A percentile compares a stretch with the other conserved stretches of the same genome.
Evolutionary conservation across 73 alveolate genomes (phyloP).

Genomic region (Tetrahymena thermophila): DNA sequence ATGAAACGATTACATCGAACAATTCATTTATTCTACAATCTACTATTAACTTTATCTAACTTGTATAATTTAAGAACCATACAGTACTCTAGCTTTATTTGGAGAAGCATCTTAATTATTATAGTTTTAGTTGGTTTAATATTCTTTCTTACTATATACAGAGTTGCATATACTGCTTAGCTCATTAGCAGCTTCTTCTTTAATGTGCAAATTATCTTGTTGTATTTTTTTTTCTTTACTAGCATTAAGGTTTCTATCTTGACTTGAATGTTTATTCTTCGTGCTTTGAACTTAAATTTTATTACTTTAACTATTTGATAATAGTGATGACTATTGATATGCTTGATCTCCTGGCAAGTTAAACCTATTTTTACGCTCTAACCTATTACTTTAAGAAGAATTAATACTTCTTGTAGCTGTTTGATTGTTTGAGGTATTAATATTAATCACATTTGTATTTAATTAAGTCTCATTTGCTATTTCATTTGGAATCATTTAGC

Average conservation of each 20-base stretch:
- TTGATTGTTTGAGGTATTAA: not conserved
- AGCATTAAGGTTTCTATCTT: not conserved
- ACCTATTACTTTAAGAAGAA: not conserved
- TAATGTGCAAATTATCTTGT: not conserved
- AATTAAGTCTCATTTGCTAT: not conserved
- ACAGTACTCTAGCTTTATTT: not conserved
- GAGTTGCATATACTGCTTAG: not conserved
- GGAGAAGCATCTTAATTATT: not conserved
- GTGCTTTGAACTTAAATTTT: not conserved
- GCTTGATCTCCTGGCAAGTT: not conserved
- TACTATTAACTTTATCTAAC: not conserved
- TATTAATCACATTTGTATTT: not conserved
- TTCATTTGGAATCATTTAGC: not conserved
- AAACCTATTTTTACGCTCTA: not conserved
- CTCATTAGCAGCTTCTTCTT: not conserved
- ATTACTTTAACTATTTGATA: not conserved
- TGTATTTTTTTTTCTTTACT: not conserved
- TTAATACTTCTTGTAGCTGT: not conserved
- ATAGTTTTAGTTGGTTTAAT: not conserved
- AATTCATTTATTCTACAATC: not conserved
- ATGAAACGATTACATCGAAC: not conserved
- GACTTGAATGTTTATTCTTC: not conserved
- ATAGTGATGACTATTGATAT: not conserved
- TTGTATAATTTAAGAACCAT: not conserved
- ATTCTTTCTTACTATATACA: not conserved